Base-by-base conservation (phyloP, 1,284 basidiomycete genomes). In the Termitomyces sp. region DNA sequence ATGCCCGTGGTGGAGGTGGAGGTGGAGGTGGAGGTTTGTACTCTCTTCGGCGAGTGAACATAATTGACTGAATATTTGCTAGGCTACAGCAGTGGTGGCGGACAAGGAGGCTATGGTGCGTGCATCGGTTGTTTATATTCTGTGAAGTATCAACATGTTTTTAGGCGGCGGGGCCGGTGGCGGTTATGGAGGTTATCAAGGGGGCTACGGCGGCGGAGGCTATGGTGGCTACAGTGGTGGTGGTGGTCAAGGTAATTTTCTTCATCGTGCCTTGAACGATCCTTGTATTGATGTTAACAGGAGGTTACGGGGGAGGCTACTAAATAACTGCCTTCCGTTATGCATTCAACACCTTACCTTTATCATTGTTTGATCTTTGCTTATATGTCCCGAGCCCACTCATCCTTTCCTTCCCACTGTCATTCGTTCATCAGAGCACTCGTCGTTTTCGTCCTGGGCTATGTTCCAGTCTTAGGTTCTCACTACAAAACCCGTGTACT, bases 1-100 rank as follows among this genome's bases (percentile, higher is more conserved):
- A 97, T 71, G 88, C 92, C 54, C 85, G 91, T 63, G 78, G 73
- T 49, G 67, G 69, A 38, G 61, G 62, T 8, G 65, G 67, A 28
- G 60, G 61, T 40, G 64, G 67, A 28, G 61, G 61, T 31, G 61
- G 55, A 49, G 55, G 55, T 56, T 61, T 52, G 47, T 61, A 26
- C 8, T 39, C 19, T 36, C 12, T 17, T 44, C 17, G 1, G 5
- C 9, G 10, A 24, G 7, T 0, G 19, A 3, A 19, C n/a, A 36
- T n/a, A 30, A 41, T 13, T 47, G 12, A 52, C 19, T 53, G 30
- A 50, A 50, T 53, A 19, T 50, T 28, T 52, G 42, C 12, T 19
- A 61, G 62, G 62, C 49, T 69, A 69, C 56, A 61, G 59, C 41
- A 59, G 63, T 45, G 64, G 67, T 40, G 62, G 66, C 33, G 64